Percentiles rank a stretch among this genome's conserved stretches.
Conservation (phyloP, 352 stramenopile genomes). For the Pythium oligandrum region DNA sequence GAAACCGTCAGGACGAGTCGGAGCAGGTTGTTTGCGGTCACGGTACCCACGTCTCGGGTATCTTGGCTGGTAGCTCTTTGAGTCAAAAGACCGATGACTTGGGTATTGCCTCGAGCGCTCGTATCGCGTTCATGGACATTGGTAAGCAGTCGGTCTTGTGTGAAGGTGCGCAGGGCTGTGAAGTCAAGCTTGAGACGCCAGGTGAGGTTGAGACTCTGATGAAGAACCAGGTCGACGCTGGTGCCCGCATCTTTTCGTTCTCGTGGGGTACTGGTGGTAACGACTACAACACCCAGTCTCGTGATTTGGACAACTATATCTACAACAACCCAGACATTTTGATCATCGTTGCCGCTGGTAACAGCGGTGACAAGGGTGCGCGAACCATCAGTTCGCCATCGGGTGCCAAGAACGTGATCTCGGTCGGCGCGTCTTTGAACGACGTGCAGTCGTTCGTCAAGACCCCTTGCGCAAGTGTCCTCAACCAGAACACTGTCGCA, state of each 20-base stretch:
- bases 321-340: slow-evolving; percentile 79
- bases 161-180: slow-evolving; percentile 27
- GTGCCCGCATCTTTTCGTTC: slow-evolving; percentile 64
- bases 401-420: slow-evolving; percentile 83
- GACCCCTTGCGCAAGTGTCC: slow-evolving; percentile 35
- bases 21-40: slow-evolving; percentile 67
- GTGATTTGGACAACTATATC: slow-evolving; percentile 60
- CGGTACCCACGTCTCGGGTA: slow-evolving; percentile 85
- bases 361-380: slow-evolving; percentile 63
- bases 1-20: slow-evolving; percentile 62
- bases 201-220: slow-evolving; percentile 45
- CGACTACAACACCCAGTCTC: slow-evolving; percentile 57
- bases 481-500: slow-evolving; percentile 64
- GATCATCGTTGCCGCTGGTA: slow-evolving; percentile 78
- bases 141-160: slow-evolving; percentile 44
- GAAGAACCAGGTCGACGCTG: slow-evolving; percentile 43
- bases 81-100: slow-evolving; percentile 31
- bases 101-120: slow-evolving; percentile 72
- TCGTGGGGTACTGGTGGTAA: slow-evolving; percentile 62
- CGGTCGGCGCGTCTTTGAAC: slow-evolving; percentile 70
- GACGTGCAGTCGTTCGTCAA: slow-evolving; percentile 40
- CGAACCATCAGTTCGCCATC: slow-evolving; percentile 61
- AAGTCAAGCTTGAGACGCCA: slow-evolving; percentile 41
- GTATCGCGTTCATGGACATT: slow-evolving; percentile 89
- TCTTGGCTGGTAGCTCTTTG: slow-evolving; percentile 62